Evolutionary conservation across 2,329 filamentous ascomycete species (phyloP).

Genomic region (Venturia pyrina): DNA sequence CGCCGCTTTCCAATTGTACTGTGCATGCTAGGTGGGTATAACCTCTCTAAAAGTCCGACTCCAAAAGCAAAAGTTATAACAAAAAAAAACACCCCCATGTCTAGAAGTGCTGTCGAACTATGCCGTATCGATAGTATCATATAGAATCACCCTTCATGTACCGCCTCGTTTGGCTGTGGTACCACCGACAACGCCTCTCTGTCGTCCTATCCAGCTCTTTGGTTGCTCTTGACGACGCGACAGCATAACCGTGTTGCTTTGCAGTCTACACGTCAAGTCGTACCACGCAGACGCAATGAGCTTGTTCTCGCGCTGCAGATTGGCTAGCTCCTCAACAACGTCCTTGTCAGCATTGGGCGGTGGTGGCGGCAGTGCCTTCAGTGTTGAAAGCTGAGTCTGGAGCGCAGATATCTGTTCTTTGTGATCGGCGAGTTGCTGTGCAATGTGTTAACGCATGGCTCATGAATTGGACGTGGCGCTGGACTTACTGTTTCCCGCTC

Average conservation of each 20-base stretch:
- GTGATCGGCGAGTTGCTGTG: not conserved
- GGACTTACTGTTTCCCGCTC: conserved; percentile 15
- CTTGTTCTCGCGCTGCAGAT: conserved; percentile 65
- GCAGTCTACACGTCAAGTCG: conserved; percentile 65
- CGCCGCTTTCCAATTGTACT: not conserved
- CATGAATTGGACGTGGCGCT: not conserved
- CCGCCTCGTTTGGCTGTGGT: not conserved
- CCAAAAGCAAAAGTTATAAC: not conserved
- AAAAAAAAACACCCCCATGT: not conserved
- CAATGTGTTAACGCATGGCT: not conserved
- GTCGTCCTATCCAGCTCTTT: conserved; percentile 76
- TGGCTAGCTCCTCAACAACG: conserved; percentile 45
- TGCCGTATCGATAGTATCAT: not conserved
- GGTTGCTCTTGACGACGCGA: conserved; percentile 65
- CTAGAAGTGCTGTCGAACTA: not conserved
- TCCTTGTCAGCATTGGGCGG: conserved; percentile 16
- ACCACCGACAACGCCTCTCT: conserved; percentile 43
- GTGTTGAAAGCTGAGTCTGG: conserved; percentile 7
- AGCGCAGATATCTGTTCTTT: not conserved
- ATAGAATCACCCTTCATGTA: not conserved
- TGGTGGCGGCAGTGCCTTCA: conserved; percentile 14
- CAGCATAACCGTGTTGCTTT: conserved; percentile 73
- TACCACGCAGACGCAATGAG: conserved; percentile 81
- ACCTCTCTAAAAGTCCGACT: not conserved
- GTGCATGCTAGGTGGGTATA: conserved; percentile 1